Evolutionary conservation across 1,139 yeast genomes (phyloP).

Genomic region (Pichia sp.): DNA sequence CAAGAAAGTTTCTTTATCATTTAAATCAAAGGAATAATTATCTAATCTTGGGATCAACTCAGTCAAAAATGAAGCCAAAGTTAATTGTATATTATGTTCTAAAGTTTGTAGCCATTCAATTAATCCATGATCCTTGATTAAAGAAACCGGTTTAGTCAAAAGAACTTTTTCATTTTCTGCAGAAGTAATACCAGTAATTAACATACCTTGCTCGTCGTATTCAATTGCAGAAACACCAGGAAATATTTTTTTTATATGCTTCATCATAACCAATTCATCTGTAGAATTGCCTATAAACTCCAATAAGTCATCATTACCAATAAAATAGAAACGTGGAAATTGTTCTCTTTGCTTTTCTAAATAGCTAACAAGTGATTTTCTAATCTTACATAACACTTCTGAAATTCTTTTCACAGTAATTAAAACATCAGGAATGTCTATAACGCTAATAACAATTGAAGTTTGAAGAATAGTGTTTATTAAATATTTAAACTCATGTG

Average conservation of each 20-base stretch:
- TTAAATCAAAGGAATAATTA: not conserved
- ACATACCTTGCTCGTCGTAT: slow-evolving; percentile 28
- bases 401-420: slow-evolving; percentile 43
- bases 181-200: slow-evolving; percentile 46
- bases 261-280: slow-evolving; percentile 45
- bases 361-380: slow-evolving; percentile 67
- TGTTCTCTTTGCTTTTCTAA: slow-evolving; percentile 71
- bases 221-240: slow-evolving; percentile 50
- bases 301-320: slow-evolving; percentile 85
- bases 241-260: slow-evolving; percentile 68
- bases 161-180: slow-evolving; percentile 55
- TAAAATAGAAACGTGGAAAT: slow-evolving; percentile 79
- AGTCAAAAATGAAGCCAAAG: slow-evolving; percentile 35
- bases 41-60: not conserved
- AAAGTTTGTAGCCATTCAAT: slow-evolving; percentile 59
- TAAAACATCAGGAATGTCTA: slow-evolving; percentile 47
- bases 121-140: slow-evolving; percentile 31
- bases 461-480: slow-evolving; percentile 47
- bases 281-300: slow-evolving; percentile 70
- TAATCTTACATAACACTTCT: slow-evolving; percentile 52
- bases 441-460: slow-evolving; percentile 51
- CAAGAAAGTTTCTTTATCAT: slow-evolving; percentile 16
- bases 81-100: slow-evolving; percentile 45
- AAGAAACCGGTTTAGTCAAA: slow-evolving; percentile 41
- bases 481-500: slow-evolving; percentile 52